A percentile compares a stretch with the other conserved stretches of the same genome.
phyloP scores from a whole-genome alignment of 805 yeast species.

The Lipomyces yamadae region DNA sequence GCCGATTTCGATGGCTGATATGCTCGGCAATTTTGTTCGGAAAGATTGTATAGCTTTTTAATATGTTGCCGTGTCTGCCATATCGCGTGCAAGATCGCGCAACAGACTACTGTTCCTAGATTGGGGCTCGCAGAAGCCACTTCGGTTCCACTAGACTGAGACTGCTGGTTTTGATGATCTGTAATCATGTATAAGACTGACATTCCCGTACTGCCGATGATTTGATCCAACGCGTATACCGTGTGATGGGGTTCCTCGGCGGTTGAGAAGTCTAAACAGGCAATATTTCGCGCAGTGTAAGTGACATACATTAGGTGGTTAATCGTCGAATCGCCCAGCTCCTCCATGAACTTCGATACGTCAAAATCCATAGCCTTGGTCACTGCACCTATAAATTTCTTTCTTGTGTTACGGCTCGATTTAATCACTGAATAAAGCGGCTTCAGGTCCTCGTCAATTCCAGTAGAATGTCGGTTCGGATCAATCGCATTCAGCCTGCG shows the following conservation, averaged over 20 bases:
- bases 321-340: conserved; percentile 16
- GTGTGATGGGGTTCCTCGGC: conserved; percentile 59
- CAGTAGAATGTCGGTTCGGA: conserved; percentile 40
- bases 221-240: conserved; percentile 52
- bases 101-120: conserved; percentile 21
- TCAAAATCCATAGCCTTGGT: conserved; percentile 45
- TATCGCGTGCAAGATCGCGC: conserved; percentile 18
- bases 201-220: conserved; percentile 51
- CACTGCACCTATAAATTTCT: conserved; percentile 50
- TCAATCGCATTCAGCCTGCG: conserved; percentile 41
- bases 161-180: conserved; percentile 10
- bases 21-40: conserved; percentile 25
- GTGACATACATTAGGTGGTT: conserved; percentile 43
- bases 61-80: conserved; percentile 27
- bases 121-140: background rate
- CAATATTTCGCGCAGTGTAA: conserved; percentile 51
- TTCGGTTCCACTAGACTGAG: background rate
- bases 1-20: conserved; percentile 15
- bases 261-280: conserved; percentile 48
- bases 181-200: conserved; percentile 21
- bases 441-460: conserved; percentile 45
- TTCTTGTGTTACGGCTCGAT: conserved; percentile 49
- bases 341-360: conserved; percentile 40
- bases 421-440: conserved; percentile 53
- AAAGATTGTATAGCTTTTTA: conserved; percentile 23